A percentile compares a stretch with the other conserved stretches of the same genome.
phyloP scores from a whole-genome alignment of 164 flowering plant genomes.

The Hamamelis virginiana region DNA sequence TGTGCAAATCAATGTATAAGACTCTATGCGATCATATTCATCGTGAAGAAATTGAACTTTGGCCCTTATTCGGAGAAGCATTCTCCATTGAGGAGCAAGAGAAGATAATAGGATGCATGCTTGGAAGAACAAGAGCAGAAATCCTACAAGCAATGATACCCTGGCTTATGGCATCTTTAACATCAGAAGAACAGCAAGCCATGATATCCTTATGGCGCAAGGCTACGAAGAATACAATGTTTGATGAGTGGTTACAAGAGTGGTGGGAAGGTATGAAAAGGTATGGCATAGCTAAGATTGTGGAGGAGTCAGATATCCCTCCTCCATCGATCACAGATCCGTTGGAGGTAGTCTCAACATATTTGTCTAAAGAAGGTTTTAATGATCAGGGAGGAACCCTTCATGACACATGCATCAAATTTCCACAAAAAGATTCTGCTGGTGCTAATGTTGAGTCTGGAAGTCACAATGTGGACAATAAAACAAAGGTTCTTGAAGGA shows the following conservation, averaged over 20 bases:
- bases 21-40: conserved; percentile 56
- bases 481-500: conserved; percentile 14
- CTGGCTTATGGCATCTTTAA: conserved; percentile 70
- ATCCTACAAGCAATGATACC: conserved; percentile 70
- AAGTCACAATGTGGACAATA: conserved; percentile 20
- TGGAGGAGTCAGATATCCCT: conserved; percentile 24
- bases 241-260: conserved; percentile 78
- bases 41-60: conserved; percentile 77
- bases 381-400: conserved; percentile 19
- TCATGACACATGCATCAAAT: conserved; percentile 11
- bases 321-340: conserved; percentile 43
- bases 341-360: conserved; percentile 43
- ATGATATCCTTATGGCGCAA: conserved; percentile 61
- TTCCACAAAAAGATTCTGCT: conserved; percentile 10
- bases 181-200: conserved; percentile 57
- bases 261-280: conserved; percentile 71
- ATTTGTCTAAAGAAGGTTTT: conserved; percentile 43
- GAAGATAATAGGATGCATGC: conserved; percentile 65
- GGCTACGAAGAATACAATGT: conserved; percentile 76
- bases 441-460: conserved; percentile 19
- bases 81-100: conserved; percentile 77
- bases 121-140: conserved; percentile 78
- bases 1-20: conserved; percentile 57
- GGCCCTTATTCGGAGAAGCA: conserved; percentile 60
- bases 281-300: conserved; percentile 21